Conservation (phyloP, 768 basidiomycete species). For the Butyriboletus loyo region DNA sequence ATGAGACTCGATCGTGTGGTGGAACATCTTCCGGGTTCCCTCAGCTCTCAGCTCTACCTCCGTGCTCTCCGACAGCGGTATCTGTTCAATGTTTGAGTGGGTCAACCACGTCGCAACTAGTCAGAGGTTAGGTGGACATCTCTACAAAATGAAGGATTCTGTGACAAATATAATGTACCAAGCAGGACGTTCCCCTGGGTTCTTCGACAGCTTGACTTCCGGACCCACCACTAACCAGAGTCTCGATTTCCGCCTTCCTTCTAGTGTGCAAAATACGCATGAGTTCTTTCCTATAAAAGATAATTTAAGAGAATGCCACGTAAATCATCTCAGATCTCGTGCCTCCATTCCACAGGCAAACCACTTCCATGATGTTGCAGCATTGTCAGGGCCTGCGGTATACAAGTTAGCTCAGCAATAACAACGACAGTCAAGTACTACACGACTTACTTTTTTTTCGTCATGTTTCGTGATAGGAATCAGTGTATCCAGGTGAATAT, state of each 20-base stretch:
- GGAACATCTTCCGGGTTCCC: too few species aligned
- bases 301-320: background rate
- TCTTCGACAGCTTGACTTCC: constrained; percentile 3
- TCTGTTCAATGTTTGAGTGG: background rate
- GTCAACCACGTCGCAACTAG: background rate
- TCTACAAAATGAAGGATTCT: constrained; percentile 26
- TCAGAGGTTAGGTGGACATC: constrained; percentile 17
- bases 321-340: constrained; percentile 16
- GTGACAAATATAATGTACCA: constrained; percentile 28
- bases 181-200: constrained; percentile 10
- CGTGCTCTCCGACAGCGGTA: too few species aligned
- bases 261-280: constrained; percentile 73
- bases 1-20: too few species aligned
- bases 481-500: constrained; percentile 55
- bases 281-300: constrained; percentile 65
- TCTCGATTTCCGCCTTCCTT: constrained; percentile 93
- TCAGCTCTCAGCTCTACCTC: too few species aligned
- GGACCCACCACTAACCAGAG: constrained; percentile 35
- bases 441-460: constrained; percentile 61
- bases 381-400: constrained; percentile 62
- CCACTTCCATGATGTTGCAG: constrained; percentile 39
- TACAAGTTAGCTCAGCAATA: background rate
- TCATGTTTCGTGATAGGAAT: constrained; percentile 71
- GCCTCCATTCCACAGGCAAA: constrained; percentile 71
- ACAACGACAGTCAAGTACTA: background rate